Percentiles rank a stretch among this genome's conserved stretches.
Conservation (phyloP, 2,329 filamentous ascomycete species). For the Samsoniella hepiali region DNA sequence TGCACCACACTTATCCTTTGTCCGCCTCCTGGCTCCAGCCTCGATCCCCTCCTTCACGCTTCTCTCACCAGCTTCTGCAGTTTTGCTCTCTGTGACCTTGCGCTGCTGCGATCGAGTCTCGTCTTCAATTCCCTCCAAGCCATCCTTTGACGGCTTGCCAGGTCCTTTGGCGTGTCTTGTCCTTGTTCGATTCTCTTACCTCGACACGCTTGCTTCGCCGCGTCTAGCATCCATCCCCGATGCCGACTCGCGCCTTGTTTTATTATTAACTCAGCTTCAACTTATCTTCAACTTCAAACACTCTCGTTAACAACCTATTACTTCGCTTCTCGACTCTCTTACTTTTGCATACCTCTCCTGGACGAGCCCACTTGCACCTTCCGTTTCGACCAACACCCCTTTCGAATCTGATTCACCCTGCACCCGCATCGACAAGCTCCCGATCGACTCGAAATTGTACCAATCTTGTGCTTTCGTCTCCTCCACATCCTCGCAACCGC, state of each 20-base stretch:
- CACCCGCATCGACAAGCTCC: not conserved
- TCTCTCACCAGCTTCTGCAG: conserved; percentile 15
- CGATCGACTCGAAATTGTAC: conserved; percentile 11
- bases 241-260: conserved; percentile 13
- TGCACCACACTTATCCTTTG: conserved; percentile 13
- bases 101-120: conserved; percentile 16
- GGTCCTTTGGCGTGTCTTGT: not conserved
- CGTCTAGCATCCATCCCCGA: not conserved
- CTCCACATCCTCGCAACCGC: not conserved
- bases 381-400: conserved; percentile 16
- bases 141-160: not conserved
- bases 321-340: conserved; percentile 5
- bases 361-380: conserved; percentile 12
- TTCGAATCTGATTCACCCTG: conserved; percentile 13
- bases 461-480: conserved; percentile 3
- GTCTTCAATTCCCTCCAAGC: conserved; percentile 1
- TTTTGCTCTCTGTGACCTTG: conserved; percentile 9
- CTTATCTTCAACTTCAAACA: conserved; percentile 6
- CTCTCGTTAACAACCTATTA: conserved; percentile 15
- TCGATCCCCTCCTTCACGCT: conserved; percentile 17
- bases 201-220: conserved; percentile 7
- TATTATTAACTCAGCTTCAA: conserved; percentile 1
- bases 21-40: conserved; percentile 14
- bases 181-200: not conserved
- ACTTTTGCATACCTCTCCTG: conserved; percentile 9